These are phyloP conservation scores for Uromyces viciae-fabae DNA, from an alignment of 1,284 basidiomycete species.

Conservation along the genomic window DNA sequence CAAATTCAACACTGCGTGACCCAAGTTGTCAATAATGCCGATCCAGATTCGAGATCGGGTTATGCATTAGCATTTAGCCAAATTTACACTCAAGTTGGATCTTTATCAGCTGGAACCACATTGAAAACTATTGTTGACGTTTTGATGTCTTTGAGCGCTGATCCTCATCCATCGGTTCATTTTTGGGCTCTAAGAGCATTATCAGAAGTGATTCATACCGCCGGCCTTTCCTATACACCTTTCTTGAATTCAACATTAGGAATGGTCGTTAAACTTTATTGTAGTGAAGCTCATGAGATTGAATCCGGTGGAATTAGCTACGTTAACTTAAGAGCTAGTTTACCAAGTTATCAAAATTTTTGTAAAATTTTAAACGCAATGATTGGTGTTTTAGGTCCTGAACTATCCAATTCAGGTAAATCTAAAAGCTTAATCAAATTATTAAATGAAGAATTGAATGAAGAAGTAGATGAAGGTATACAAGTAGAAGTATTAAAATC, in stretches of 20 bases:
- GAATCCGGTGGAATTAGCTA: slow-evolving; percentile 80
- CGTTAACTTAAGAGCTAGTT: slow-evolving; percentile 81
- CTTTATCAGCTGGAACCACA: slow-evolving; percentile 84
- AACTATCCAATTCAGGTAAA: slow-evolving; percentile 82
- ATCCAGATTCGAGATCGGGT: slow-evolving; percentile 86
- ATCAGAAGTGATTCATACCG: slow-evolving; percentile 80
- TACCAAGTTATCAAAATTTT: slow-evolving; percentile 84
- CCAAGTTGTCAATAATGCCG: slow-evolving; percentile 91
- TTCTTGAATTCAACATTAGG: slow-evolving; percentile 84
- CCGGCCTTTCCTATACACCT: slow-evolving; percentile 83
- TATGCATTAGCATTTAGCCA: slow-evolving; percentile 91
- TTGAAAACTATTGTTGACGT: slow-evolving; percentile 95
- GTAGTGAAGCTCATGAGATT: slow-evolving; percentile 84
- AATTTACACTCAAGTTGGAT: slow-evolving; percentile 87
- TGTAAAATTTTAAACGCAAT: slow-evolving; percentile 89
- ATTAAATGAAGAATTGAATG: slow-evolving; percentile 77
- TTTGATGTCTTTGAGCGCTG: slow-evolving; percentile 87
- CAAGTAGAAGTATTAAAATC: slow-evolving; percentile 91
- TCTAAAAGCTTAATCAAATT: slow-evolving; percentile 76
- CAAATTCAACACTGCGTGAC: slow-evolving; percentile 91
- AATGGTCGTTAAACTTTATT: slow-evolving; percentile 84
- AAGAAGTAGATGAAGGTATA: slow-evolving; percentile 77
- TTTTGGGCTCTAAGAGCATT: slow-evolving; percentile 86
- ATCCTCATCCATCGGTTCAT: slow-evolving; percentile 94
- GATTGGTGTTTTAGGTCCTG: slow-evolving; percentile 89